Base-by-base conservation (phyloP, 345 rosid genomes). In the Jatropha curcas region DNA sequence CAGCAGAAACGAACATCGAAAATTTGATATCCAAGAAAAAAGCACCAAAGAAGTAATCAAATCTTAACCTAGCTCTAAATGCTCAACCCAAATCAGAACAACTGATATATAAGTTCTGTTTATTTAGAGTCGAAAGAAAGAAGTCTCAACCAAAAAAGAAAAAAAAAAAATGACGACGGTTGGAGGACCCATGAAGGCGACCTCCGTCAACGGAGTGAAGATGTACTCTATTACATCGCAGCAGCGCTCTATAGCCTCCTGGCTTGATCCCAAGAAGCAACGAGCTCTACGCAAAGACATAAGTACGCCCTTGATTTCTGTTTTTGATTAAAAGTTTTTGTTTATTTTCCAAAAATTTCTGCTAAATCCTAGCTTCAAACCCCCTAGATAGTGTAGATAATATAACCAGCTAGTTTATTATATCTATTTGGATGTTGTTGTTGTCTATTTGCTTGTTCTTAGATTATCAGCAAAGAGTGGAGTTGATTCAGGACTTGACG, bases 401-500 rank as follows among this genome's bases (percentile, higher is more conserved):
- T 35, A 41, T 41, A 13, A 10, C 45, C 45, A 41, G 11, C n/a
- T n/a, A n/a, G n/a, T n/a, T n/a, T n/a, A n/a, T n/a, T n/a, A n/a
- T n/a, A n/a, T n/a, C n/a, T n/a, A n/a, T n/a, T n/a, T n/a, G n/a
- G n/a, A n/a, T n/a, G n/a, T n/a, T 24, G 37, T 5, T 30, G 3
- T 60, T 31, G 35, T 53, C 4, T 62, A 16, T 65, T 70, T 80
- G 57, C 46, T 31, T 20, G 63, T 43, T 52, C 1, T 61, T 67
- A 85, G 95, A 84, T 56, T 75, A 85, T 62, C 80, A 46, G 76
- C 82, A 80, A 33, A 84, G 82, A 65, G 62, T 88, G 66, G 86
- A 87, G 73, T 72, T 94, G 65, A 71, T 95, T 79, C 95, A 89
- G 82, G 98, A 95, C 57, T 82, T 92, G 87, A 86, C 90, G 82